phyloP scores from a whole-genome alignment of 148 eudicot genomes.

The Cornus suecica region DNA sequence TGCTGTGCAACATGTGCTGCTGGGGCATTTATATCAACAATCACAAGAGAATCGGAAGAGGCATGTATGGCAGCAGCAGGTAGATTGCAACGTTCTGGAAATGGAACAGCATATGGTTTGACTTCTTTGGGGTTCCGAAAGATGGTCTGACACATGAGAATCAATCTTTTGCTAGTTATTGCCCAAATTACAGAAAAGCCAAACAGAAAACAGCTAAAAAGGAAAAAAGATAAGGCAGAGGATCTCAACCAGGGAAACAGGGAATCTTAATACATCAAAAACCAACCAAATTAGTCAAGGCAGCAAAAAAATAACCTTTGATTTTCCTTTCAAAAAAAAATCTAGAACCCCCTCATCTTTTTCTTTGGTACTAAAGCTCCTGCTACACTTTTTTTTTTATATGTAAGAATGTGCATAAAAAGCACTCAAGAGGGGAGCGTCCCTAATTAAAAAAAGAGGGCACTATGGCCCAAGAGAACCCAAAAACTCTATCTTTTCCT shows the following conservation, averaged over 20 bases:
- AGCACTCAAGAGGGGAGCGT: too few relatives aligned
- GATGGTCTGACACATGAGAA: conserved; percentile 59
- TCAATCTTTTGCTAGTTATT: conserved; percentile 1
- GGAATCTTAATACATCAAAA: not conserved
- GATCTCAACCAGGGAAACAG: not conserved
- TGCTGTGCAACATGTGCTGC: conserved; percentile 92
- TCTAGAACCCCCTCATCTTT: not conserved
- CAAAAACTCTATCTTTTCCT: too few relatives aligned
- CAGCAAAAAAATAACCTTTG: too few relatives aligned
- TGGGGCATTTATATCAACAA: conserved; percentile 84
- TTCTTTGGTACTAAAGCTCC: not conserved
- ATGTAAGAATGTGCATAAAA: too few relatives aligned
- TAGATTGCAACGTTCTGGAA: conserved; percentile 92
- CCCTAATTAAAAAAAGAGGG: too few relatives aligned
- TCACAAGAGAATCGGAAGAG: conserved; percentile 74
- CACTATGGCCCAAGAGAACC: too few relatives aligned
- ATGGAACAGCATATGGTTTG: conserved; percentile 65
- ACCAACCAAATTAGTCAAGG: not conserved
- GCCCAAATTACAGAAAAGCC: not conserved
- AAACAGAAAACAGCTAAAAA: not conserved
- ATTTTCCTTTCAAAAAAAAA: too few relatives aligned
- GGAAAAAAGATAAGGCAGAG: not conserved
- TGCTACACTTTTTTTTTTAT: too few relatives aligned
- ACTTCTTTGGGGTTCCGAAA: conserved; percentile 89
- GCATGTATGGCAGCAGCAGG: conserved; percentile 94